Base-by-base conservation (phyloP, 257 asterid species). In the Verbena officinalis region DNA sequence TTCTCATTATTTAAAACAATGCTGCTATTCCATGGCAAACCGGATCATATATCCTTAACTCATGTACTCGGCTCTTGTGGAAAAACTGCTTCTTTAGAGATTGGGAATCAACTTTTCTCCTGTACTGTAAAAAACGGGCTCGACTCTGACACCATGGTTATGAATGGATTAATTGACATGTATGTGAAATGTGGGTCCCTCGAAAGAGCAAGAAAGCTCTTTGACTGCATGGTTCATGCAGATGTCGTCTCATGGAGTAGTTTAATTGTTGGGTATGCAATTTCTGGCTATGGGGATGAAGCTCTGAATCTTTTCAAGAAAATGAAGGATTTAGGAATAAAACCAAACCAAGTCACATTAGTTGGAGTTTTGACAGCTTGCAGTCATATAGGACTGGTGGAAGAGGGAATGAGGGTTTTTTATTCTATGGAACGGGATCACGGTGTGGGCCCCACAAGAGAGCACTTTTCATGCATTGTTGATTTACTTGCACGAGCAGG, bases 321-420 rank as follows among this genome's bases (percentile, higher is more conserved):
- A 69, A 86, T 88, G 95, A 86, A 76, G 66, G 55, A 65, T 59
- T 80, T 48, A 50, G 81, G 84, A 12, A 30, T 77, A 44, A 82
- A 72, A 55, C 95, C 96, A 16, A 88, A 84, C 74, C 88, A 82
- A 54, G 95, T 88, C 54, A 88, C 92, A 0, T 63, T 86, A 4
- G 88, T 88, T 0, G 96, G 95, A n/a, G 90, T 80, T 62, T 60
- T 89, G 69, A 89, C 90, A 13, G 95, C 96, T 64, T 89, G 96
- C 15, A 86, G 95, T 30, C 92, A 89, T 36, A 84, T 84, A 30
- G 96, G 96, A 39, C 77, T 83, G 60, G 91, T 86, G 23, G 82
- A 86, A 27, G 95, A 89, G 75, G 96, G 96, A 42, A 78, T 84
- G 88, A 54, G 54, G 56, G 17, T 89, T 44, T 89, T 86, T 55